A percentile compares a stretch with the other conserved stretches of the same genome.
These are phyloP conservation scores for Rhinocladiella mackenziei DNA, from an alignment of 2,329 filamentous ascomycete species.

Conservation along the genomic window DNA sequence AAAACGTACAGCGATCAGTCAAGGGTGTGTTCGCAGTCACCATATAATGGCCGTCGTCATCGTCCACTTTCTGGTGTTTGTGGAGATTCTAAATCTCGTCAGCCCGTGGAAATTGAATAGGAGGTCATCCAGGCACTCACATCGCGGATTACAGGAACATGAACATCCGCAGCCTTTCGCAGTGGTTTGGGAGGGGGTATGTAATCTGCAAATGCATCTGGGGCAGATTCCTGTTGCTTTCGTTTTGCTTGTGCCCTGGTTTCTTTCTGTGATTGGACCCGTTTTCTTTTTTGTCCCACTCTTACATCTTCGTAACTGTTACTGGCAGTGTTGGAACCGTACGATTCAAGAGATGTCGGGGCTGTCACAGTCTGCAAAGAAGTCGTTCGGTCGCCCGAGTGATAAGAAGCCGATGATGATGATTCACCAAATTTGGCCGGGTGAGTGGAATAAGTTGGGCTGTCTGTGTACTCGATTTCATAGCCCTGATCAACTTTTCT, in stretches of 20 bases:
- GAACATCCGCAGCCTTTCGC: constrained; percentile 81
- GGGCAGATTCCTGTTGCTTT: constrained; percentile 65
- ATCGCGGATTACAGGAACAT: constrained; percentile 57
- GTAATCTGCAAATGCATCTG: constrained; percentile 72
- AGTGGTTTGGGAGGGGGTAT: constrained; percentile 81
- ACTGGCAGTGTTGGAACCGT: constrained; percentile 48
- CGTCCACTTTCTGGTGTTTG: constrained; percentile 73
- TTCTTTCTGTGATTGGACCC: constrained; percentile 70
- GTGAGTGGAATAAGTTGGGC: constrained; percentile 67
- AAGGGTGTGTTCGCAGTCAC: constrained; percentile 81
- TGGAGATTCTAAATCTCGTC: constrained; percentile 41
- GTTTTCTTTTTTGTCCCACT: constrained; percentile 84
- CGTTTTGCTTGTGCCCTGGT: constrained; percentile 77
- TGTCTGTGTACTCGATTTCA: constrained; percentile 69
- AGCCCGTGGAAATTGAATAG: not conserved
- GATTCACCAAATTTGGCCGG: constrained; percentile 66
- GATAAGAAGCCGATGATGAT: constrained; percentile 63
- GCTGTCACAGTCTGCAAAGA: constrained; percentile 77
- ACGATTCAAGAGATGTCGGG: constrained; percentile 76
- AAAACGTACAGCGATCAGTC: constrained; percentile 77
- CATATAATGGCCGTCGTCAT: constrained; percentile 96
- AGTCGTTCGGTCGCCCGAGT: constrained; percentile 76
- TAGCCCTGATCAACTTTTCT: constrained; percentile 64
- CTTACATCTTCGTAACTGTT: constrained; percentile 62
- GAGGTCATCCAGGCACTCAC: constrained; percentile 44